phyloP scores from a whole-genome alignment of 2,329 filamentous ascomycete species.

The Colletotrichum siamense region DNA sequence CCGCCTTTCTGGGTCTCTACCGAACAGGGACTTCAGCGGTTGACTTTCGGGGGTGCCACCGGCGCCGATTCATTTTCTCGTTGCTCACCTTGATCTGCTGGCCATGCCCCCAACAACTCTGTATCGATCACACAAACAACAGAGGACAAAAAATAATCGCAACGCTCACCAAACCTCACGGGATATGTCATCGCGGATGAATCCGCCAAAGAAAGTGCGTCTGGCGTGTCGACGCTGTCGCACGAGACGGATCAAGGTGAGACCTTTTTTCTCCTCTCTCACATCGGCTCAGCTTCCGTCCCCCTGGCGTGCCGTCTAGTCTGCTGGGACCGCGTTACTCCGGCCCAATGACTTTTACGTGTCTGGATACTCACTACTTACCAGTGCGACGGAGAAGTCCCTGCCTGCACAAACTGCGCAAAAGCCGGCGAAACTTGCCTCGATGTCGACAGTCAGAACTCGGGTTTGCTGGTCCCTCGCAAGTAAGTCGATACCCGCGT shows the following conservation, averaged over 20 bases:
- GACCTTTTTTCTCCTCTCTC: neutral
- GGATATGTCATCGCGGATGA: neutral
- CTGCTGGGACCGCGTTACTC: neutral
- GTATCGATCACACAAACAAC: neutral
- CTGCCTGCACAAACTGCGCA: constrained; percentile 41
- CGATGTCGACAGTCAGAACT: constrained; percentile 42
- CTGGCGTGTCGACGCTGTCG: constrained; percentile 42
- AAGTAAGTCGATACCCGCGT: constrained; percentile 28
- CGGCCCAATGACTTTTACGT: neutral
- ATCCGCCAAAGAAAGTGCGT: constrained; percentile 38
- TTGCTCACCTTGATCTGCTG: neutral
- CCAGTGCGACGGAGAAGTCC: constrained; percentile 41
- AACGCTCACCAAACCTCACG: neutral
- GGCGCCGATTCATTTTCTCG: neutral
- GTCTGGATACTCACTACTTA: neutral
- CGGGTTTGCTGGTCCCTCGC: constrained; percentile 35
- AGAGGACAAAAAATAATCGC: neutral
- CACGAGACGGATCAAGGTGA: constrained; percentile 39
- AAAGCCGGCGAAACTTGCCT: constrained; percentile 38
- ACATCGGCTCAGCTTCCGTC: neutral
- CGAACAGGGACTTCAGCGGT: neutral
- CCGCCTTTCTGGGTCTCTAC: neutral
- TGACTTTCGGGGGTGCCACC: neutral
- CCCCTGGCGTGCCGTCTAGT: neutral
- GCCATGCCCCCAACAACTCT: neutral